Evolutionary conservation across 495 filamentous ascomycete genomes (phyloP).

Genomic region (Aspergillus sclerotioniger): DNA sequence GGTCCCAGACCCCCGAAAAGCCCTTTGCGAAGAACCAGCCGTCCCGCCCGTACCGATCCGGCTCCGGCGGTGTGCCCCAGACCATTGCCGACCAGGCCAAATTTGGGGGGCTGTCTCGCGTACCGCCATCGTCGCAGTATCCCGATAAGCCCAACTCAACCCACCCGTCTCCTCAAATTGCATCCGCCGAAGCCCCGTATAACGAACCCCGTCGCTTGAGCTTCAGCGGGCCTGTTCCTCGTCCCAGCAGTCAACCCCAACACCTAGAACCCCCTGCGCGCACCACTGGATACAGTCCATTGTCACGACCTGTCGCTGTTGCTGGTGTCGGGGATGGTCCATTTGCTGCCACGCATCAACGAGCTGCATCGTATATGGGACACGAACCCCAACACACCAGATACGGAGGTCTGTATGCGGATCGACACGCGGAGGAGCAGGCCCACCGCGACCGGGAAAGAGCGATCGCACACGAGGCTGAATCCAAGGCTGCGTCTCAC

Average conservation of each 20-base stretch:
- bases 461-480: constrained; percentile 28
- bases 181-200: constrained; percentile 35
- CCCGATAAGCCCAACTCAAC: constrained; percentile 40
- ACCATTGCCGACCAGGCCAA: constrained; percentile 32
- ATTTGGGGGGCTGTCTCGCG: constrained; percentile 36
- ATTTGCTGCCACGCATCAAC: constrained; percentile 23
- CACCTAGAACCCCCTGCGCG: constrained; percentile 37
- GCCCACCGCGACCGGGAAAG: constrained; percentile 39
- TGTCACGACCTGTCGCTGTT: constrained; percentile 29
- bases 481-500: constrained; percentile 26
- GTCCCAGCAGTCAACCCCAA: constrained; percentile 45
- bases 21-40: constrained; percentile 34
- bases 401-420: constrained; percentile 36
- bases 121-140: constrained; percentile 33
- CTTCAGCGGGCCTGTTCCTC: constrained; percentile 38
- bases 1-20: constrained; percentile 74
- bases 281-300: constrained; percentile 38
- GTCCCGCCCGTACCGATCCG: constrained; percentile 41
- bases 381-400: constrained; percentile 32
- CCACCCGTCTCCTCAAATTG: constrained; percentile 41
- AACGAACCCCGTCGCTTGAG: constrained; percentile 40
- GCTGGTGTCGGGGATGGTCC: constrained; percentile 22
- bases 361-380: constrained; percentile 29
- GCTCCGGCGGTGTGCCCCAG: constrained; percentile 40
- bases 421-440: constrained; percentile 47